A percentile compares a stretch with the other conserved stretches of the same genome.
Conservation (phyloP, 768 basidiomycete genomes). For the Dacryopinax spathularia region DNA sequence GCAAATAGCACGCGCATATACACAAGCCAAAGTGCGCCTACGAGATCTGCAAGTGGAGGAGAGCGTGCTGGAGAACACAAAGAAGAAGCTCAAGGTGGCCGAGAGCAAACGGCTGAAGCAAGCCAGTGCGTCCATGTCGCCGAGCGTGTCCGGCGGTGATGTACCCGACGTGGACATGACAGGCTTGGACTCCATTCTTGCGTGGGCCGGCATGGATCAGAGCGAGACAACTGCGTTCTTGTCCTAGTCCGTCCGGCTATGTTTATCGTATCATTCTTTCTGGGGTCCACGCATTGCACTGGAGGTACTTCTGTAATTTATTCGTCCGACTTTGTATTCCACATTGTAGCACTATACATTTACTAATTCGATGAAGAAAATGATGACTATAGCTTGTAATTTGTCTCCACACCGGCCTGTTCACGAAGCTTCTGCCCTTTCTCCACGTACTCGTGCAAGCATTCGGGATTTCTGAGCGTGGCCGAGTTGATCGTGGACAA, state of each 20-base stretch:
- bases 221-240: background rate
- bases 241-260: background rate
- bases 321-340: too few relatives aligned
- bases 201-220: background rate
- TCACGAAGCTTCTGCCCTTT: conserved; percentile 34
- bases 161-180: background rate
- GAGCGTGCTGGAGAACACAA: conserved; percentile 1
- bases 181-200: background rate
- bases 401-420: conserved; percentile 22
- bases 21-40: background rate
- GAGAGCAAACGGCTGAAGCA: background rate
- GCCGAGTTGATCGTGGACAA: conserved; percentile 52
- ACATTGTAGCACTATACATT: background rate
- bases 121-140: background rate
- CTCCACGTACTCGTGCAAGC: conserved; percentile 42
- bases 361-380: background rate
- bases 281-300: background rate
- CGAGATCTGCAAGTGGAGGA: background rate
- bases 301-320: too few relatives aligned
- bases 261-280: background rate
- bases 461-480: conserved; percentile 60
- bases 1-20: background rate
- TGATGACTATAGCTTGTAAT: background rate
- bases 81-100: background rate
- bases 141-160: background rate